Evolutionary conservation across 192 early-diverging fungal genomes (phyloP).

Genomic region (Coemansia reversa): DNA sequence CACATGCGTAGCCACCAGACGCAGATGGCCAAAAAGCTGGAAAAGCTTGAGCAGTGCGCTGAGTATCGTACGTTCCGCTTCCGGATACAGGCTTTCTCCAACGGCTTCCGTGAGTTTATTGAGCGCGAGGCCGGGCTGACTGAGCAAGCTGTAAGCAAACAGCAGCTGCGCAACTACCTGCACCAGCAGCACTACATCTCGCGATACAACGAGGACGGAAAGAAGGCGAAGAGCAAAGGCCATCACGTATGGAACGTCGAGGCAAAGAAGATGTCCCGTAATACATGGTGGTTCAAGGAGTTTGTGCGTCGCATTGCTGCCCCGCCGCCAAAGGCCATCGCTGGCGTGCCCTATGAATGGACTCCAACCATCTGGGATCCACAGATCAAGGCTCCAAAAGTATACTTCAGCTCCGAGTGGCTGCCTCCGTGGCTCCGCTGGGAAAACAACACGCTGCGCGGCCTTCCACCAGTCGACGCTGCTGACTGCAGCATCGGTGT

Average conservation of each 20-base stretch:
- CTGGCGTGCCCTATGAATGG: conserved; percentile 66
- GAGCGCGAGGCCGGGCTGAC: conserved; percentile 58
- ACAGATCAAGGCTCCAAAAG: conserved; percentile 70
- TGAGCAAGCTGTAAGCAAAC: conserved; percentile 63
- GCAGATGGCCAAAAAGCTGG: conserved; percentile 75
- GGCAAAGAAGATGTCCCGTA: conserved; percentile 66
- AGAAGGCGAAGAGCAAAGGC: conserved; percentile 77
- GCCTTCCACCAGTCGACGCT: conserved; percentile 60
- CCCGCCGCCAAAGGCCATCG: conserved; percentile 63
- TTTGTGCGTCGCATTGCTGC: conserved; percentile 68
- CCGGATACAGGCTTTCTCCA: conserved; percentile 79
- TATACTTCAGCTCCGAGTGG: conserved; percentile 68
- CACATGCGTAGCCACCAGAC: conserved; percentile 62
- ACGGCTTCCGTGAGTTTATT: conserved; percentile 71
- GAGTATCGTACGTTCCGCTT: conserved; percentile 82
- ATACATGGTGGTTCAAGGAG: conserved; percentile 72
- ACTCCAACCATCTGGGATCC: conserved; percentile 75
- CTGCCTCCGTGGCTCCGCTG: conserved; percentile 72
- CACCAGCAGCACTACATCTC: conserved; percentile 75
- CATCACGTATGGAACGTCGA: conserved; percentile 82
- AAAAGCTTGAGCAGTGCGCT: conserved; percentile 66
- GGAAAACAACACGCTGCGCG: conserved; percentile 69
- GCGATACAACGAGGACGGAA: conserved; percentile 79
- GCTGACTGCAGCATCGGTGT: conserved; percentile 62
- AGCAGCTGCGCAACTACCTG: conserved; percentile 71